Conservation (phyloP, 1,139 yeast genomes). For the Nadsonia commutata region DNA sequence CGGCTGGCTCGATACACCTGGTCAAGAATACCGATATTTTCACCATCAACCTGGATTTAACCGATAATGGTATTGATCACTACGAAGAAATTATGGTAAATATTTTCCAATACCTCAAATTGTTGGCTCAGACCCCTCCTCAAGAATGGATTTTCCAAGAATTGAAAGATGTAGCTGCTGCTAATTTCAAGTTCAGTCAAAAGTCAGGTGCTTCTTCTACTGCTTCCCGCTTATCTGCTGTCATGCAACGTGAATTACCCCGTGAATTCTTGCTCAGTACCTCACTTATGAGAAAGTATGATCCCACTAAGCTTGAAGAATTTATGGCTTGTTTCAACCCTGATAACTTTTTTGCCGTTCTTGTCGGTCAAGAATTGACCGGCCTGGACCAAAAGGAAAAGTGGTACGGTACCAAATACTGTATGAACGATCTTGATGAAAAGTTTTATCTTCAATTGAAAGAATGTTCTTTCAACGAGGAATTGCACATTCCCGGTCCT, state of each 20-base stretch:
- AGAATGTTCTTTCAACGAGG: constrained; percentile 19
- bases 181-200: constrained; percentile 51
- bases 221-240: constrained; percentile 35
- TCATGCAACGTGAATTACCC: constrained; percentile 45
- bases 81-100: constrained; percentile 46
- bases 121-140: constrained; percentile 42
- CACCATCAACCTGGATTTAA: constrained; percentile 55
- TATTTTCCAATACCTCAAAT: constrained; percentile 56
- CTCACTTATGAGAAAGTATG: constrained; percentile 44
- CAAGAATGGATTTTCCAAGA: constrained; percentile 42
- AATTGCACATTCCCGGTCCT: constrained; percentile 47
- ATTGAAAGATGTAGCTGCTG: constrained; percentile 31
- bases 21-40: constrained; percentile 59
- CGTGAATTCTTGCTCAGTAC: constrained; percentile 45
- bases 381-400: constrained; percentile 38
- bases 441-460: constrained; percentile 27
- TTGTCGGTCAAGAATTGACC: constrained; percentile 28
- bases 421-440: constrained; percentile 31
- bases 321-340: constrained; percentile 38
- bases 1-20: constrained; percentile 59
- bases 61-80: constrained; percentile 50
- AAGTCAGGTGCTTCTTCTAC: constrained; percentile 50
- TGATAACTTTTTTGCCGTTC: constrained; percentile 44
- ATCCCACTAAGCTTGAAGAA: constrained; percentile 37
- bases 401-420: constrained; percentile 87